Evolutionary conservation across 192 early-diverging fungal species (phyloP).

Genomic region (Diversispora eburnea): DNA sequence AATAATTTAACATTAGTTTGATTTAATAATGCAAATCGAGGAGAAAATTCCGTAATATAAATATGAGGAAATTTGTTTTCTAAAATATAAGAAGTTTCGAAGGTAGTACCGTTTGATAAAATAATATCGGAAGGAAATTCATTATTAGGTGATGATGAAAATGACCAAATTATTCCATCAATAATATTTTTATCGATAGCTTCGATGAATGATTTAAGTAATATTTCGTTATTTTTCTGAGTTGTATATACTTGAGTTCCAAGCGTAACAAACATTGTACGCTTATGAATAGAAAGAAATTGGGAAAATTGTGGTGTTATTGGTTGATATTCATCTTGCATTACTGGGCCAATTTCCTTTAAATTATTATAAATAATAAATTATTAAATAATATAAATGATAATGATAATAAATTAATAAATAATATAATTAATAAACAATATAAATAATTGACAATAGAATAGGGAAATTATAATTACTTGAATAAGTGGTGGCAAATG

Average conservation of each 20-base stretch:
- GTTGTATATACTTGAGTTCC: constrained; percentile 31
- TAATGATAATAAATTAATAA: too few species aligned
- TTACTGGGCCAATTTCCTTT: constrained; percentile 36
- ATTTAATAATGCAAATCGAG: constrained; percentile 34
- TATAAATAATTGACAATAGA: neutral
- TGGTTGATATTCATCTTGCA: constrained; percentile 25
- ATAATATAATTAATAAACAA: neutral
- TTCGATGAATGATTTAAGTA: constrained; percentile 32
- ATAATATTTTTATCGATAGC: constrained; percentile 28
- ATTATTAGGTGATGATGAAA: neutral
- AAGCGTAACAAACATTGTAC: constrained; percentile 31
- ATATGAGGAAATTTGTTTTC: constrained; percentile 17
- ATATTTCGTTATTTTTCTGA: neutral
- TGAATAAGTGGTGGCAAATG: neutral
- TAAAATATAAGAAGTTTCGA: neutral
- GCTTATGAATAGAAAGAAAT: constrained; percentile 29
- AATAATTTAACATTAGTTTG: constrained; percentile 33
- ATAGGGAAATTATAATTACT: neutral
- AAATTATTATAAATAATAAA: neutral
- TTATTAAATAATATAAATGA: neutral
- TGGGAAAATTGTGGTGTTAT: neutral
- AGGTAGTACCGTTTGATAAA: neutral
- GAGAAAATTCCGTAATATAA: constrained; percentile 26
- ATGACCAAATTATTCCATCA: constrained; percentile 39
- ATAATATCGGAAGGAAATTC: neutral